phyloP scores from a whole-genome alignment of 108 stramenopile species.

The Pseudonitzschia multistriata region DNA sequence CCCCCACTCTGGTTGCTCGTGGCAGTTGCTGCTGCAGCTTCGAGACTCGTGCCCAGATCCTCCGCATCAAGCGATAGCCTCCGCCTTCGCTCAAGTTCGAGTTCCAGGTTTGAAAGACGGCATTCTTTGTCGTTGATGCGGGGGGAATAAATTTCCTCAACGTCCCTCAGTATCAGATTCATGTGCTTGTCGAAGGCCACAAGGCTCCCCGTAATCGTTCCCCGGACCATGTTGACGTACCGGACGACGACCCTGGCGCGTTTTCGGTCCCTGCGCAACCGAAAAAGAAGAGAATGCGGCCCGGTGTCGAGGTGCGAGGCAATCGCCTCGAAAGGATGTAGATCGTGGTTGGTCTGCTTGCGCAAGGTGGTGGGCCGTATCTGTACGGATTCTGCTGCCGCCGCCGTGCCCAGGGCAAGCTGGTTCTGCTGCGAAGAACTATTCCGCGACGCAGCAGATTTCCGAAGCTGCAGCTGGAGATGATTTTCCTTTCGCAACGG shows the following conservation, averaged over 20 bases:
- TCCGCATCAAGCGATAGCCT: conserved; percentile 8
- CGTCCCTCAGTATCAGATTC: conserved; percentile 77
- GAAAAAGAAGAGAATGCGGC: conserved; percentile 60
- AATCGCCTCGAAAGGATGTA: conserved; percentile 47
- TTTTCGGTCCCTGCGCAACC: conserved; percentile 39
- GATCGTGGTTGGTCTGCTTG: conserved; percentile 10
- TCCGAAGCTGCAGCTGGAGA: background rate
- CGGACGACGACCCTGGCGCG: conserved; percentile 63
- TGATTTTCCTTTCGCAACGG: conserved; percentile 37
- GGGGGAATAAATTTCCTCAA: conserved; percentile 71
- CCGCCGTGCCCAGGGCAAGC: background rate
- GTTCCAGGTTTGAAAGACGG: conserved; percentile 37
- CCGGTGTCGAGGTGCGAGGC: conserved; percentile 49
- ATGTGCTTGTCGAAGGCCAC: conserved; percentile 82
- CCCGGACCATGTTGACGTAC: conserved; percentile 75
- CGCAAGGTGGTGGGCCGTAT: conserved; percentile 9
- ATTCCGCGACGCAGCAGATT: background rate
- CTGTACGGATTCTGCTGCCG: background rate
- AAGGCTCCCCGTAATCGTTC: conserved; percentile 70
- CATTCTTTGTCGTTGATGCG: conserved; percentile 26
- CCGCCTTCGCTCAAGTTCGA: conserved; percentile 35
- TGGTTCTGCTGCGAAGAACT: conserved; percentile 10
- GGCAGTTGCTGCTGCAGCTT: background rate
- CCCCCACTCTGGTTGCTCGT: conserved; percentile 35
- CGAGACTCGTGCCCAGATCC: background rate